A percentile compares a stretch with the other conserved stretches of the same genome.
Conservation (phyloP, 2,329 filamentous ascomycete genomes). For the Diaporthe destruens region DNA sequence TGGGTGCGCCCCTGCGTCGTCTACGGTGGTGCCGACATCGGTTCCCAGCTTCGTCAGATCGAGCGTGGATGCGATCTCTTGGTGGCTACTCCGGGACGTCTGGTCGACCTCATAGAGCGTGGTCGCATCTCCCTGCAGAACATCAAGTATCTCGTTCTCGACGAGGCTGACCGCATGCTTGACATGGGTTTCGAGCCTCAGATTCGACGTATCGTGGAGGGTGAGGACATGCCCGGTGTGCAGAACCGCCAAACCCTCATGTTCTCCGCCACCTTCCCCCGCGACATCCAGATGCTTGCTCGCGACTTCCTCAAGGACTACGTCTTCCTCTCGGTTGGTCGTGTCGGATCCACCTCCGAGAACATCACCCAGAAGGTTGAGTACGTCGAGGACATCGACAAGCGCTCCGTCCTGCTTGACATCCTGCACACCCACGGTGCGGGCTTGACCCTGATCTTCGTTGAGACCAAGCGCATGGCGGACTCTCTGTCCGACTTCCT, state of each 20-base stretch:
- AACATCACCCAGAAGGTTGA: slow-evolving; percentile 99
- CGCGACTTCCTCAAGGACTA: slow-evolving; percentile 99
- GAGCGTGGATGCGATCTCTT: slow-evolving; percentile 97
- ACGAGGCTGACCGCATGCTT: slow-evolving; percentile 99
- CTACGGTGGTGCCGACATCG: slow-evolving; percentile 98
- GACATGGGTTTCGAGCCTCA: slow-evolving; percentile 99
- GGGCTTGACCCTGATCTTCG: slow-evolving; percentile 95
- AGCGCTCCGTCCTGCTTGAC: slow-evolving; percentile 96
- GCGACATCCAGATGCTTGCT: slow-evolving; percentile 98
- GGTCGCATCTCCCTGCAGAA: slow-evolving; percentile 97
- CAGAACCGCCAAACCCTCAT: slow-evolving; percentile 95
- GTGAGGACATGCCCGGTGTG: slow-evolving; percentile 94
- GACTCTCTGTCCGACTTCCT: slow-evolving; percentile 98
- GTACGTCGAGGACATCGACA: slow-evolving; percentile 95
- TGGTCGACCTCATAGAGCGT: slow-evolving; percentile 98
- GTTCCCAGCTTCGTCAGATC: slow-evolving; percentile 96
- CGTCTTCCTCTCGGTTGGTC: slow-evolving; percentile 97
- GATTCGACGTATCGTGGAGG: slow-evolving; percentile 98
- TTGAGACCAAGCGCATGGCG: slow-evolving; percentile 99
- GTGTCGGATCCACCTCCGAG: slow-evolving; percentile 99
- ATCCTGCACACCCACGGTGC: slow-evolving; percentile 94
- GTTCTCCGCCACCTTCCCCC: slow-evolving; percentile 99
- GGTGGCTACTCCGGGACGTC: slow-evolving; percentile 95
- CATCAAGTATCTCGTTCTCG: slow-evolving; percentile 99
- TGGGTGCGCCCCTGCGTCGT: slow-evolving; percentile 99